These are phyloP conservation scores for Lycium ferocissimum DNA, from an alignment of 257 asterid species.

Conservation along the genomic window DNA sequence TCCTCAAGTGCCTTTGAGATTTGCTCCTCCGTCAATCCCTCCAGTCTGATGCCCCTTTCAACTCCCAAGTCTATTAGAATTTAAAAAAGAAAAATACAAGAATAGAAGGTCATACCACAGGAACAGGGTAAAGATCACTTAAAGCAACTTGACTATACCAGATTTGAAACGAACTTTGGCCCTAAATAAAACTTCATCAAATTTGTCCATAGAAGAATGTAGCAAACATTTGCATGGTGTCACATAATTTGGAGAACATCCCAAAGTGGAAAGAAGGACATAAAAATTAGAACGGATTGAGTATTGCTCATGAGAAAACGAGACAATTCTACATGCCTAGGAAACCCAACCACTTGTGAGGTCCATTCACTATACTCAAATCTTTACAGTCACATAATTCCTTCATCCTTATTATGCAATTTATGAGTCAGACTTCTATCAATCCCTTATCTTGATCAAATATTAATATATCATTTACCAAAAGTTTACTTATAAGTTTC, in stretches of 20 bases:
- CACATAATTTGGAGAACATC: not conserved
- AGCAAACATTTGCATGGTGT: not conserved
- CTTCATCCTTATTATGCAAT: not conserved
- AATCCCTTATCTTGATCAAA: not conserved
- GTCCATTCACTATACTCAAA: not conserved
- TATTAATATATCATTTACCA: not conserved
- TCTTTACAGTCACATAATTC: not conserved
- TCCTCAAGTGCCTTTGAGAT: constrained; percentile 82
- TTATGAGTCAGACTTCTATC: not conserved
- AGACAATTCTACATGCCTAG: not conserved
- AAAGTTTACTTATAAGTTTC: constrained; percentile 12
- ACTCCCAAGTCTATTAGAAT: constrained; percentile 64
- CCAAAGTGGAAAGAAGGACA: not conserved
- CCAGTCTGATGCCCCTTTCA: constrained; percentile 75
- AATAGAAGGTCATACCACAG: constrained; percentile 15
- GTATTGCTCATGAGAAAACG: not conserved
- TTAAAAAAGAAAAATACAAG: constrained; percentile 18
- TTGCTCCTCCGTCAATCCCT: constrained; percentile 77
- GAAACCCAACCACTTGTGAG: not conserved
- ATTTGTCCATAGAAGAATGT: not conserved
- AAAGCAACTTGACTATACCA: not conserved
- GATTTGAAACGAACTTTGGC: not conserved
- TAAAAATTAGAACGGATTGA: not conserved
- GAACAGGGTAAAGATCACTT: not conserved
- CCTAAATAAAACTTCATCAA: not conserved